A percentile compares a stretch with the other conserved stretches of the same genome.
phyloP scores from a whole-genome alignment of 2,329 filamentous ascomycete genomes.

The Domatiomyces globalis region DNA sequence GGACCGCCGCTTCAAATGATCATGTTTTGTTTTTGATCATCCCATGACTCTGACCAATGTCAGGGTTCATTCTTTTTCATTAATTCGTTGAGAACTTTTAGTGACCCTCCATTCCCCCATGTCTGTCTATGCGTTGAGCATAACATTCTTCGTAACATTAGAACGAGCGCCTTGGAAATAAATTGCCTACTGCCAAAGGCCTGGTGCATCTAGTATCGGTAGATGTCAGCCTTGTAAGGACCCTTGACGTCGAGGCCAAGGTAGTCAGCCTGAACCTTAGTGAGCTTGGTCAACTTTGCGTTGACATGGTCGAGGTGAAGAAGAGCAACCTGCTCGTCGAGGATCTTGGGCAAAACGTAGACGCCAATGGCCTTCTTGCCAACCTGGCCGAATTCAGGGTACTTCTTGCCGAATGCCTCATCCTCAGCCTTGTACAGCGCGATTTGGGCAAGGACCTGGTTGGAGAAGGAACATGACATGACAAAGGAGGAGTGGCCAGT shows the following conservation, averaged over 20 bases:
- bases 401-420: slow-evolving; percentile 77
- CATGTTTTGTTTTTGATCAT: background rate
- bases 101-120: background rate
- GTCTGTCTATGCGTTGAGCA: too few species aligned
- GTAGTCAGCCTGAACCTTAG: slow-evolving; percentile 81
- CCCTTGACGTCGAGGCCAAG: slow-evolving; percentile 73
- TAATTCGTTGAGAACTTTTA: background rate
- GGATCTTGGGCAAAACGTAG: slow-evolving; percentile 95
- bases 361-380: slow-evolving; percentile 84
- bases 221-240: slow-evolving; percentile 93
- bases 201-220: slow-evolving; percentile 28
- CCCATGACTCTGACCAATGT: background rate
- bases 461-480: slow-evolving; percentile 99
- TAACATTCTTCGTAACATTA: background rate
- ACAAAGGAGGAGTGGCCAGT: slow-evolving; percentile 99
- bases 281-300: slow-evolving; percentile 81
- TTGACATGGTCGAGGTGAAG: slow-evolving; percentile 90
- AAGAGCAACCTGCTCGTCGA: slow-evolving; percentile 94
- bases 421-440: slow-evolving; percentile 91
- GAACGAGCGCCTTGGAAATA: background rate
- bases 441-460: slow-evolving; percentile 99
- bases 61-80: background rate
- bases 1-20: background rate
- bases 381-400: slow-evolving; percentile 85
- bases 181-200: background rate